phyloP scores from a whole-genome alignment of 441 rosid genomes.

The Eutrema salsugineum region DNA sequence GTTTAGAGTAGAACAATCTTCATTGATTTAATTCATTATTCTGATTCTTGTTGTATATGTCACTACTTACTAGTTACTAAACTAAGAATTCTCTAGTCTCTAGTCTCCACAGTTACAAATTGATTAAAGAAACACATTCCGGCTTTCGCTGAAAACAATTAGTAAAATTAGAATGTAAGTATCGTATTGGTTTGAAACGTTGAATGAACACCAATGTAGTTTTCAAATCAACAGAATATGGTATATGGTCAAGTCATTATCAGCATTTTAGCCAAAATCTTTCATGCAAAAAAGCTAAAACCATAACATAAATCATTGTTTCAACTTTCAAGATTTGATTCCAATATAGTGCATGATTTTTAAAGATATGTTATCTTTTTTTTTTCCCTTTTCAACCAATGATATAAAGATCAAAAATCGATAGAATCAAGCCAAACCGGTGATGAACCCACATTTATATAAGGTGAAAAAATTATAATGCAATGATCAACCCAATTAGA shows the following conservation, averaged over 20 bases:
- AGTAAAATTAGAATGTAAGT: not conserved
- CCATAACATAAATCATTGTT: not conserved
- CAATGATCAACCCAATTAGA: not conserved
- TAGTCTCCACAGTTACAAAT: not conserved
- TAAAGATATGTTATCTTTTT: not conserved
- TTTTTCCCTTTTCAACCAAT: not conserved
- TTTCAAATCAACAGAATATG: not conserved
- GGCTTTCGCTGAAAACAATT: not conserved
- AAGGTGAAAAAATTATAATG: conserved; percentile 2
- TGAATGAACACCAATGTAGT: not conserved
- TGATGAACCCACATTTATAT: not conserved
- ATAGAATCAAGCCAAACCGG: not conserved
- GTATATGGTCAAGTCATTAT: conserved; percentile 24
- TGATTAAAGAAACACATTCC: not conserved
- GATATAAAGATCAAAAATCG: not conserved
- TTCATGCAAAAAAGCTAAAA: conserved; percentile 7
- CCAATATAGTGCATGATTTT: conserved; percentile 12
- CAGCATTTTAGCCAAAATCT: conserved; percentile 11
- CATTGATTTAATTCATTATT: not conserved
- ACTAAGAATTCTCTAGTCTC: no score
- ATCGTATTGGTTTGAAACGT: not conserved
- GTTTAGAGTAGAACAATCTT: not conserved
- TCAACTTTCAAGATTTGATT: conserved; percentile 15
- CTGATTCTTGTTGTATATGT: not conserved
- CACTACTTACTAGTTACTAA: not conserved